Conservation (phyloP, 257 asterid species). For the Solanum paucissectum region DNA sequence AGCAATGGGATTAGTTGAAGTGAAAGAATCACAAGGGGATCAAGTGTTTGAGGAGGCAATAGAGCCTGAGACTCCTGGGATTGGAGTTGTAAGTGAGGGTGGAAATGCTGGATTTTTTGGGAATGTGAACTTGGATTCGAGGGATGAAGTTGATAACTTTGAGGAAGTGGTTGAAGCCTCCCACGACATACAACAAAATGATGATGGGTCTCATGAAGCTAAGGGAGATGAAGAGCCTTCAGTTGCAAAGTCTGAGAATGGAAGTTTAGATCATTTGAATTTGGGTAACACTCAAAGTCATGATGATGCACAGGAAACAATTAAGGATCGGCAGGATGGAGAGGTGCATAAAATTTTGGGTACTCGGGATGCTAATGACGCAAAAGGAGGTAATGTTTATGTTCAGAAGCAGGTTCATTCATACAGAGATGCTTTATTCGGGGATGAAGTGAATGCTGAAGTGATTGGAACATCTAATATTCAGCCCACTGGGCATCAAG, state of each 20-base stretch:
- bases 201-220: too few species aligned
- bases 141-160: too few species aligned
- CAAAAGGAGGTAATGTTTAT: slow-evolving; percentile 11
- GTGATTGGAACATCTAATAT: slow-evolving; percentile 1
- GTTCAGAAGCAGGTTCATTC: slow-evolving; percentile 13
- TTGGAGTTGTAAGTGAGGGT: background rate
- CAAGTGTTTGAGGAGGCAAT: slow-evolving; percentile 38
- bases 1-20: slow-evolving; percentile 3
- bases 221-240: too few species aligned
- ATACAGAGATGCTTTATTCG: slow-evolving; percentile 9
- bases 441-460: slow-evolving; percentile 7
- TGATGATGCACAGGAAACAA: slow-evolving; percentile 6
- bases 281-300: slow-evolving; percentile 1
- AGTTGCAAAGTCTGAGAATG: slow-evolving; percentile 22
- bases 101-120: too few species aligned
- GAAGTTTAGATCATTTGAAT: slow-evolving; percentile 9
- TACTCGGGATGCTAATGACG: slow-evolving; percentile 23
- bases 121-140: too few species aligned
- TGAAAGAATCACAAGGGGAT: slow-evolving; percentile 26
- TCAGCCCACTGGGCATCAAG: slow-evolving; percentile 12
- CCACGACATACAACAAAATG: too few species aligned
- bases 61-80: slow-evolving; percentile 16
- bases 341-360: slow-evolving; percentile 14
- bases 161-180: too few species aligned
- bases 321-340: slow-evolving; percentile 16